Base-by-base conservation (phyloP, 2,329 filamentous ascomycete species). In the Rutstroemia sp. region DNA sequence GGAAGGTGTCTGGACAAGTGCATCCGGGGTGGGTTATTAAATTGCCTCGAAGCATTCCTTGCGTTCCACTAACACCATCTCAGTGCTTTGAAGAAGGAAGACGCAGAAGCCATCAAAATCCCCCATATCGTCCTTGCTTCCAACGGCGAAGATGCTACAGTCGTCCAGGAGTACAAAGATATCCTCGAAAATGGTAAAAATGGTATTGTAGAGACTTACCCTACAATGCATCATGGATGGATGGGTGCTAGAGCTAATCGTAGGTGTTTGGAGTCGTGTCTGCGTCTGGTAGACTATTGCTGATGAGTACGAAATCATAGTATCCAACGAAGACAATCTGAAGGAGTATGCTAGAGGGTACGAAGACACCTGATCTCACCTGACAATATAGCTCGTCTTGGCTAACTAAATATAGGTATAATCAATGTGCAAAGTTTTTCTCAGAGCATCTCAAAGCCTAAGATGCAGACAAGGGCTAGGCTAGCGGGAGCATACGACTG, bases 241-340 rank as follows among this genome's bases (percentile, higher is more conserved):
- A 61, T 82, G 79, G 78, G 77, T 2, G 76, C 78, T 0, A 71
- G 78, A 37, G 74, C 77, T 0, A 69, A 80, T 39, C 63, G 81
- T 10, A 67, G 72, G 14, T 34, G 12, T 9, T 34, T 39, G 0
- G n/a, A 25, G 21, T n/a, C 47, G 12, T 14, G 16, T 4, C 14
- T 18, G 3, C 19, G 8, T 12, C 18, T 3, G 10, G 38, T 12
- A 3, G 10, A 53, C 41, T 39, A 37, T 18, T 30, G 2, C 19
- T 14, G 6, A 30, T 52, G 5, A 30, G 5, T 34, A 4, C n/a
- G 9, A n/a, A 30, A 30, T 4, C 19, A 2, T 18, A 53, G 42
- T 53, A 23, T 44, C 34, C 4, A 69, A 76, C 9, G 71, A 75
- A 56, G 71, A 71, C 30, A 76, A 75, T 56, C 63, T 70, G 60